Base-by-base conservation (phyloP, 345 rosid genomes). In the Arabidopsis suecica region DNA sequence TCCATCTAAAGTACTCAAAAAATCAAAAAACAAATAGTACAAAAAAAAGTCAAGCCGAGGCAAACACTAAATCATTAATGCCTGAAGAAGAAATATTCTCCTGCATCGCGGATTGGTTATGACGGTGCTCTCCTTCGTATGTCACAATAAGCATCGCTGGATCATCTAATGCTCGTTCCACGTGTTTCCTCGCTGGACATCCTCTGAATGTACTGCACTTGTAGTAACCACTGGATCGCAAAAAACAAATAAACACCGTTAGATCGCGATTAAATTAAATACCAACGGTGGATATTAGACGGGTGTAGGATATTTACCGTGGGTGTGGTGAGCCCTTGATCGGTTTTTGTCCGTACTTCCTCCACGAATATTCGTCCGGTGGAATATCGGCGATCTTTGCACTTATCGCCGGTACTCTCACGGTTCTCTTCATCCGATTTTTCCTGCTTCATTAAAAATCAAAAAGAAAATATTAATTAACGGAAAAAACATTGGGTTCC, bases 141-240 rank as follows among this genome's bases (percentile, higher is more conserved):
- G 97, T 90, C 42, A 94, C 98, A 3, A 91, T 88, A 73, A 94
- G 81, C 97, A 94, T 90, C 71, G 88, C 0, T 7, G 96, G 92
- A 78, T 94, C 97, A 63, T 91, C 97, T 0, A 83, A 74, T 1
- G 93, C 96, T 61, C 98, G 79, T 78, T 94, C 98, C 79, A 94
- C 98, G 82, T 94, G 98, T 73, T 94, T 94, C 88, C 95, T 87
- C 3, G 98, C 98, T 0, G 98, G 97, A 69, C 98, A 94, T 6
- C 91, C 96, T 80, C 92, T 81, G 57, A 90, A 41, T 2, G 89
- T 84, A 69, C 97, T 94, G 78, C 98, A 94, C 86, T 88, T 91
- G 81, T 94, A 94, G 60, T 94, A 94, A 20, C 97, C 97, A 66
- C 98, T 93, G 83, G 1, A 78, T 18, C 73, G 61, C 40, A 1